Conservation (phyloP, 106 monocot genomes). For the Dendrobium officinale region DNA sequence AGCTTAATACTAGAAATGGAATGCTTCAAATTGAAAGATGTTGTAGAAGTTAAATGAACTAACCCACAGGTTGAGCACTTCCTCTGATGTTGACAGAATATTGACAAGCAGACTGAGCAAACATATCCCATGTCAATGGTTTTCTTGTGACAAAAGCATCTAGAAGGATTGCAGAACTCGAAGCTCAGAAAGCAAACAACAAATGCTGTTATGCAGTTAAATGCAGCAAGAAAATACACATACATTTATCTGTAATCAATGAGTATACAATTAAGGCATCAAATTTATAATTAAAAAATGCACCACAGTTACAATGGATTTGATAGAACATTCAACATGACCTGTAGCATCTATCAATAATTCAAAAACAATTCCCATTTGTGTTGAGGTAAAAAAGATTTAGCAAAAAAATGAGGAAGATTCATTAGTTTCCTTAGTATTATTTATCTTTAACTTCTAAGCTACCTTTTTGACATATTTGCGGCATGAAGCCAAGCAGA, state of each 20-base stretch:
- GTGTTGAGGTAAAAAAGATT: not conserved
- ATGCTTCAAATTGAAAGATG: not conserved
- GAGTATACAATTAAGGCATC: not conserved
- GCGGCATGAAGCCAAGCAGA: not conserved
- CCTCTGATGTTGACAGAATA: constrained; percentile 94
- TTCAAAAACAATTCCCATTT: not conserved
- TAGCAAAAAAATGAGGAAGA: not conserved
- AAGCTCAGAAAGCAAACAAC: not conserved
- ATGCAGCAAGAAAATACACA: not conserved
- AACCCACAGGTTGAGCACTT: constrained; percentile 98
- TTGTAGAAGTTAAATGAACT: constrained; percentile 14
- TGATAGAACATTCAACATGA: not conserved
- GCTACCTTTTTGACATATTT: not conserved
- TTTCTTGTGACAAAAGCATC: constrained; percentile 98
- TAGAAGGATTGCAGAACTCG: constrained; percentile 20
- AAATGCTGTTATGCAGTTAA: not conserved
- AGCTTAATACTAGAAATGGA: not conserved
- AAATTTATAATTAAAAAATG: not conserved
- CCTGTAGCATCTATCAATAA: not conserved
- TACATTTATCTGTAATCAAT: not conserved
- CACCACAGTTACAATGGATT: not conserved
- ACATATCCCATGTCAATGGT: constrained; percentile 92
- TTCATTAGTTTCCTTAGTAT: not conserved
- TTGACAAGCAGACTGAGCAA: constrained; percentile 94
- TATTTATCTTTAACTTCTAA: not conserved